Base-by-base conservation (phyloP, 176 grass and related monocot species). In the Zizania latifolia region DNA sequence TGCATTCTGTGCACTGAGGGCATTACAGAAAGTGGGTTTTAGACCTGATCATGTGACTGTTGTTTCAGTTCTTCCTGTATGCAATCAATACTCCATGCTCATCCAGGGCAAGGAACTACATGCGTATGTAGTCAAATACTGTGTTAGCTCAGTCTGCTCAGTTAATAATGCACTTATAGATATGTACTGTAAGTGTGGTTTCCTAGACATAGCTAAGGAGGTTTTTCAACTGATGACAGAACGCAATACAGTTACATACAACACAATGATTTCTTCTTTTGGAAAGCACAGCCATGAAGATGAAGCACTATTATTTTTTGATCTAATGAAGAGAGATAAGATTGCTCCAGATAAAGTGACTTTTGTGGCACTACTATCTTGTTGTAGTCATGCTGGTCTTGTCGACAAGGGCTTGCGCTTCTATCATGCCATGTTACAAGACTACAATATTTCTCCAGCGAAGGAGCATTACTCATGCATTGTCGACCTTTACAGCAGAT, bases 151-250 rank as follows among this genome's bases (percentile, higher is more conserved):
- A 31, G 50, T 88, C 37, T 76, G 75, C 70, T 85, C 89, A 75
- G 82, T 92, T 7, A 76, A 66, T 76, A 92, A 92, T 31, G 83
- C 89, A n/a, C 74, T 92, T 68, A 76, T 85, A 41, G 82, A 92
- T 58, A 88, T 92, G 89, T 92, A 92, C 32, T 92, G 89, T 82
- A 92, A 92, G 40, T 82, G 79, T 5, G 82, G 85, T 61, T 88
- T 55, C 76, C 78, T 88, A 54, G 82, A 75, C 65, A 61, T 71
- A 39, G 89, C 81, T 26, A 76, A 51, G 19, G 56, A 75, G 0
- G 41, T 82, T 71, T 92, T 85, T 38, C 37, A 41, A 43, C 48
- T 43, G 10, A 92, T 76, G 78, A 51, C 13, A 45, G 69, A 85
- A 12, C 48, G 82, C 32, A 70, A 92, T 71, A 65, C 71, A 10